Evolutionary conservation across 306 rosid species (phyloP).

Genomic region (Gleditsia sinensis): DNA sequence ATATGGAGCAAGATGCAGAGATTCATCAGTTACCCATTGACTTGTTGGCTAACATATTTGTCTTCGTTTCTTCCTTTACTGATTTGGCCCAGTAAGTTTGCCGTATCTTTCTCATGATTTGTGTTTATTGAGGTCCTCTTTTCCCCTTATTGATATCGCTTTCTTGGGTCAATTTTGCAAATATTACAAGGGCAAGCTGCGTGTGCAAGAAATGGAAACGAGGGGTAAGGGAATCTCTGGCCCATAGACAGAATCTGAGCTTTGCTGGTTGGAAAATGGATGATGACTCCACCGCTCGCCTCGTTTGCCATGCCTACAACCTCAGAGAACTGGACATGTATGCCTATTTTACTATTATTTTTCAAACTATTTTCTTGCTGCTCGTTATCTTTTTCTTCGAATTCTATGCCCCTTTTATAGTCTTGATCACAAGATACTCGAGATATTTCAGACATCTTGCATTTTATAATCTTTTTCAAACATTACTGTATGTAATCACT

Average conservation of each 20-base stretch:
- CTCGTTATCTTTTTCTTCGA: not conserved
- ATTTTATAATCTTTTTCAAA: too few species aligned
- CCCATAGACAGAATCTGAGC: conserved; percentile 62
- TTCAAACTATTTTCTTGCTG: not conserved
- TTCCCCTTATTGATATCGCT: not conserved
- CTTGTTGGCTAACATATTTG: conserved; percentile 74
- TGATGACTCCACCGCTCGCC: conserved; percentile 82
- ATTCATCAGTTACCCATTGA: conserved; percentile 86
- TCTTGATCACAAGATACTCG: too few species aligned
- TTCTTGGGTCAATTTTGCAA: conserved; percentile 4
- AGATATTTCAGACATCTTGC: too few species aligned
- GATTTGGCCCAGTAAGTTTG: conserved; percentile 87
- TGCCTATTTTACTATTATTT: conserved; percentile 8
- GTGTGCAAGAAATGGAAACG: conserved; percentile 94
- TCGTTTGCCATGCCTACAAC: conserved; percentile 74
- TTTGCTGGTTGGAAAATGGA: conserved; percentile 95
- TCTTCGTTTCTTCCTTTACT: conserved; percentile 69
- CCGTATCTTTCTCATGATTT: not conserved
- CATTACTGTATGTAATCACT: too few species aligned
- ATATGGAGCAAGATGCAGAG: conserved; percentile 61
- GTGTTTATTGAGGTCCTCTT: not conserved
- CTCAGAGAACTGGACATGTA: conserved; percentile 81
- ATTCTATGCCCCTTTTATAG: too few species aligned
- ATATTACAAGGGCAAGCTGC: conserved; percentile 60
- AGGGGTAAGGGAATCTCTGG: conserved; percentile 77